Conservation (phyloP, 495 filamentous ascomycete genomes). For the Penicillium turbatum region DNA sequence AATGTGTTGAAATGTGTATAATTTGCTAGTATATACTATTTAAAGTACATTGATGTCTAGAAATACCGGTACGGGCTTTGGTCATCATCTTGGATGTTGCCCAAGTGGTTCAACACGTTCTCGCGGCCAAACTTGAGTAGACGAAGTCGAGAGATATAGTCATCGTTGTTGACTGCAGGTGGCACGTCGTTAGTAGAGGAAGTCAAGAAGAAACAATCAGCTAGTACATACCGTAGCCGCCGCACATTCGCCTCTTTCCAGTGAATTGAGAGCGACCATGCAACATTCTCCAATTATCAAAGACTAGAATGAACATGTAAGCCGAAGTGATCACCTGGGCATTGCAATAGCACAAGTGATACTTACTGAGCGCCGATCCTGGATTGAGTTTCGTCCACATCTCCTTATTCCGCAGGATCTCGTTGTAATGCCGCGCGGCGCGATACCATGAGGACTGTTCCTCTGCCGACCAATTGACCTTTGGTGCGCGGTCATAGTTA, state of each 20-base stretch:
- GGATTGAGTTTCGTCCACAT: constrained; percentile 76
- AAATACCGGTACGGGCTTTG: not conserved
- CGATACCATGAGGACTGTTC: constrained; percentile 63
- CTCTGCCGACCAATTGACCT: constrained; percentile 34
- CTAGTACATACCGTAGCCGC: constrained; percentile 69
- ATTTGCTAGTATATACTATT: not conserved
- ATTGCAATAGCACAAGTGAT: not conserved
- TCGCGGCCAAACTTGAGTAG: constrained; percentile 61
- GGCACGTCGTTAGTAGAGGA: constrained; percentile 16
- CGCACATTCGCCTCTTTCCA: constrained; percentile 81
- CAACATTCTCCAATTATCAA: constrained; percentile 93
- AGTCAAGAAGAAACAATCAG: not conserved
- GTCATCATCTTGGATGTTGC: constrained; percentile 10
- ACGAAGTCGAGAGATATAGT: constrained; percentile 74
- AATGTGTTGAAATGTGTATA: not conserved
- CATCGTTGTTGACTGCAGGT: constrained; percentile 87
- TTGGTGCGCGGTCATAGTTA: constrained; percentile 72
- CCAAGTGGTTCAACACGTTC: constrained; percentile 45
- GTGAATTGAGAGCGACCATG: constrained; percentile 79
- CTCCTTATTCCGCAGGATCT: constrained; percentile 54
- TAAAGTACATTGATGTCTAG: not conserved
- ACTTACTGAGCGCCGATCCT: constrained; percentile 69
- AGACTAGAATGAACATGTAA: constrained; percentile 50
- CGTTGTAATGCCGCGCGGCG: constrained; percentile 63
- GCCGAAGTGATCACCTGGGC: not conserved